Evolutionary conservation across 2,329 filamentous ascomycete species (phyloP).

Genomic region (Pezicula neosporulosa): DNA sequence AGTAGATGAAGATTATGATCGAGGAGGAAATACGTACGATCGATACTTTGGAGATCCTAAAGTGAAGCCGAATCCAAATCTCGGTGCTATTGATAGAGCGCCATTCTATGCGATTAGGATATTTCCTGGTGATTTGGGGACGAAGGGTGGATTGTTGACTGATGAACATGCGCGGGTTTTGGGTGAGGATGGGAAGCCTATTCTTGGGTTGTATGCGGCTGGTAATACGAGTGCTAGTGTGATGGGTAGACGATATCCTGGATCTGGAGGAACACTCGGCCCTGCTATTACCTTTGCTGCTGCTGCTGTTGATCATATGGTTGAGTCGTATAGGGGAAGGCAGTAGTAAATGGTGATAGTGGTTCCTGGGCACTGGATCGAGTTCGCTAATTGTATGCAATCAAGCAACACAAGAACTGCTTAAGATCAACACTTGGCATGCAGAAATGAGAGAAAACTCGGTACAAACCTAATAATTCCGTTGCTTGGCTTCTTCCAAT

Average conservation of each 20-base stretch:
- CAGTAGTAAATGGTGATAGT: too few species aligned
- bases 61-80: slow-evolving; percentile 26
- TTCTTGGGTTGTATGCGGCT: slow-evolving; percentile 31
- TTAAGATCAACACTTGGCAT: too few species aligned
- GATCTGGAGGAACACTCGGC: slow-evolving; percentile 32
- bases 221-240: slow-evolving; percentile 31
- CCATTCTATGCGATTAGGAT: slow-evolving; percentile 33
- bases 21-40: slow-evolving; percentile 30
- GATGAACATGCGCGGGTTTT: slow-evolving; percentile 28
- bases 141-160: slow-evolving; percentile 33
- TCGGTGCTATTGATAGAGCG: slow-evolving; percentile 23
- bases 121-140: slow-evolving; percentile 34
- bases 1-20: slow-evolving; percentile 29
- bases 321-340: too few species aligned
- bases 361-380: too few species aligned
- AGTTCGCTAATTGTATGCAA: too few species aligned
- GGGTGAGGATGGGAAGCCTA: slow-evolving; percentile 10
- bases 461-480: too few species aligned
- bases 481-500: too few species aligned
- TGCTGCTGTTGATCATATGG: slow-evolving; percentile 17
- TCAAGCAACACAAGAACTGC: too few species aligned
- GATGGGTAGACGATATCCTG: slow-evolving; percentile 32
- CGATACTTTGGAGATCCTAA: slow-evolving; percentile 29
- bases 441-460: too few species aligned
- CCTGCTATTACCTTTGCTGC: slow-evolving; percentile 34